Base-by-base conservation (phyloP, 2,329 filamentous ascomycete genomes). In the Chrysosporium queenslandicum region DNA sequence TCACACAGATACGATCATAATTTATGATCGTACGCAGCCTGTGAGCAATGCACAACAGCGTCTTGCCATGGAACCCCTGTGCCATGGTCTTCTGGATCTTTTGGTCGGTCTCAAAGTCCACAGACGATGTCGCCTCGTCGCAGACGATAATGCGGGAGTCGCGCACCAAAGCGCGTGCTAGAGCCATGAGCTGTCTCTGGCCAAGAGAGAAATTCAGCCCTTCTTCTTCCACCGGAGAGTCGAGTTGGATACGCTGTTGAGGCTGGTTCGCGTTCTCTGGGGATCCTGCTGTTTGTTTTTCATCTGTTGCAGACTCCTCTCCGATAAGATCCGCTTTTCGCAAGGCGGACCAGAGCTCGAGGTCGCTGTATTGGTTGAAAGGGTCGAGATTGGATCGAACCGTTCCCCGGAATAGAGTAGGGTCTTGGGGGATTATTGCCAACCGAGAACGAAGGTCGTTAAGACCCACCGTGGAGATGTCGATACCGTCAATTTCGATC, bases 51-150 rank as follows among this genome's bases (percentile, higher is more conserved):
- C 89, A 95, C 20, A 97, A 74, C 43, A 97, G 71, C 2, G 91
- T 96, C 74, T 86, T 87, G 54, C 89, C 90, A 50, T 79, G 77
- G 74, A 97, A 97, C 0, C 83, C 90, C 1, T 79, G 77, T 0
- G 87, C 84, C 68, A 97, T 96, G 2, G 90, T 94, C 52, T 76
- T 74, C 69, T 97, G 91, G 65, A 97, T 95, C 77, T 92, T 94
- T 69, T 88, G 85, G 65, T 98, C 92, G 2, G 91, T 97, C 65
- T 96, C 91, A 75, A 96, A 92, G 68, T 97, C 91, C 6, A 97
- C 90, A 0, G 81, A 86, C 1, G 84, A 88, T 0, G 92, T 98
- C 0, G 92, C 92, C 69, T 98, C 92, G 72, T 98, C 92, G 68
- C 91, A 96, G 46, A 98, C 84, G 61, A 97, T 96, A 69, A 97